Conservation (phyloP, 2,329 filamentous ascomycete genomes). For the Botrytis pseudocinerea region DNA sequence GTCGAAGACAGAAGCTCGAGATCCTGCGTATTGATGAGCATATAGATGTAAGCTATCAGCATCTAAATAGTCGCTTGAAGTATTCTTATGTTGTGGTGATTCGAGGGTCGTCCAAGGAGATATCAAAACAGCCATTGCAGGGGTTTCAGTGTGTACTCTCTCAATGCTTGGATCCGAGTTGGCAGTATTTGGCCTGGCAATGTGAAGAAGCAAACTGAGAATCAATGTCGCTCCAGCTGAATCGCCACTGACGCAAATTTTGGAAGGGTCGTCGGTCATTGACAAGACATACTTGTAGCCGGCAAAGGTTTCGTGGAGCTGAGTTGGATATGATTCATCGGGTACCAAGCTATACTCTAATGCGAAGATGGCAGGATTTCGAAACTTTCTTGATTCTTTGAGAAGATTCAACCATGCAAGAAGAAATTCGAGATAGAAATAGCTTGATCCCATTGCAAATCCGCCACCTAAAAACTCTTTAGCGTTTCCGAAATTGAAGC, state of each 20-base stretch:
- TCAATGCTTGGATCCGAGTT: not conserved
- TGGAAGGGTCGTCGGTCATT: conserved; percentile 54
- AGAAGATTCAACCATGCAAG: conserved; percentile 70
- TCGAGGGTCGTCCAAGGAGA: conserved; percentile 79
- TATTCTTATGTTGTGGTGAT: conserved; percentile 66
- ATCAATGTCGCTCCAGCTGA: conserved; percentile 76
- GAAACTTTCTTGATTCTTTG: conserved; percentile 61
- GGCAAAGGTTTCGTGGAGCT: conserved; percentile 67
- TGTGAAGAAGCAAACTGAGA: conserved; percentile 69
- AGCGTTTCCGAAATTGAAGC: not conserved
- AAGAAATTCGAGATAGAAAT: conserved; percentile 85
- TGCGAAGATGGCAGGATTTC: conserved; percentile 76
- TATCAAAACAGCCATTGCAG: conserved; percentile 68
- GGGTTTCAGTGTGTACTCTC: conserved; percentile 37
- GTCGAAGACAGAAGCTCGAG: conserved; percentile 51
- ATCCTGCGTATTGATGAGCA: conserved; percentile 66
- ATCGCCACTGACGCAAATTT: conserved; percentile 73
- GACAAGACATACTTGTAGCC: conserved; percentile 72
- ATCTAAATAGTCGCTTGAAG: conserved; percentile 74
- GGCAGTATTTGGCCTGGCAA: conserved; percentile 45
- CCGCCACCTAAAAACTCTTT: conserved; percentile 62
- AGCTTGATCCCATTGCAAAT: conserved; percentile 77
- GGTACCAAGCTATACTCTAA: conserved; percentile 76
- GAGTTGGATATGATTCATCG: conserved; percentile 69
- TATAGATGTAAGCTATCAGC: conserved; percentile 65